phyloP scores from a whole-genome alignment of 208 protist genomes.

The Trichomonas tenax region DNA sequence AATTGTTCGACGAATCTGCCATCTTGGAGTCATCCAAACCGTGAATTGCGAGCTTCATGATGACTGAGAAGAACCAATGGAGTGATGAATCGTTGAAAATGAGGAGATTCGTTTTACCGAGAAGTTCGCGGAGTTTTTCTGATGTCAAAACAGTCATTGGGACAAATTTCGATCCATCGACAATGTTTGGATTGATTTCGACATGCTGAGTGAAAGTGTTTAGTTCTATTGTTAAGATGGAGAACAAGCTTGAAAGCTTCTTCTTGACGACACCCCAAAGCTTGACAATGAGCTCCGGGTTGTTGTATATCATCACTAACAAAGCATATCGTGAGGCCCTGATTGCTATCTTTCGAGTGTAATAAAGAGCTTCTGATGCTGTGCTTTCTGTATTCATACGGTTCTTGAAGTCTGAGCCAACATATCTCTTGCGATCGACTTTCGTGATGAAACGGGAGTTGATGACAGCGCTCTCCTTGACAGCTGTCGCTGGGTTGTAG shows the following conservation, averaged over 20 bases:
- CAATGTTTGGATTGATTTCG: not conserved
- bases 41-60: not conserved
- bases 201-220: not conserved
- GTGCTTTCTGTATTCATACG: not conserved
- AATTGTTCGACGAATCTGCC: not conserved
- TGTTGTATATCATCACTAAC: not conserved
- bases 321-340: not conserved
- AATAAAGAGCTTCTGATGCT: not conserved
- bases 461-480: not conserved
- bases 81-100: not conserved
- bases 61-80: not conserved
- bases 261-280: not conserved
- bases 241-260: not conserved
- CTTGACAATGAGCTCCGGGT: not conserved
- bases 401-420: not conserved
- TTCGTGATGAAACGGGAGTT: not conserved
- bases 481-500: not conserved
- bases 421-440: not conserved
- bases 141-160: not conserved
- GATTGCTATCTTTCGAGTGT: not conserved
- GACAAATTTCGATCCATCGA: not conserved
- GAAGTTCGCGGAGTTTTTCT: not conserved
- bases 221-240: not conserved
- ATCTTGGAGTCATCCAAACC: not conserved
- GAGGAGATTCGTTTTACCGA: not conserved